Base-by-base conservation (phyloP, 331 rosid species). In the Rosa hybrid region DNA sequence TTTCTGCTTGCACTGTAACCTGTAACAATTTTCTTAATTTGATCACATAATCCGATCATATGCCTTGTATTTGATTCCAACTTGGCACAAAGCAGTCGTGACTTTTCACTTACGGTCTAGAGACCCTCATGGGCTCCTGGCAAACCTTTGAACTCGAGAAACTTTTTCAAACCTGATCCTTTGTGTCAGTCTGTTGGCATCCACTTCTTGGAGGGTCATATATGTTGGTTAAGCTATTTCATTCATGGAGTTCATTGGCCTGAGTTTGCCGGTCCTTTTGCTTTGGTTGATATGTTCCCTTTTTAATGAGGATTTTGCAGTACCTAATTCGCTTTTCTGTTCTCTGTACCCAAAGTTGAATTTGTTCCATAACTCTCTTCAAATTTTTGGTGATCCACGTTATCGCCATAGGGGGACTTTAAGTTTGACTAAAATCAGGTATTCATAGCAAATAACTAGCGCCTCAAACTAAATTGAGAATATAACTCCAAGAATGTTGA, bases 21-120 rank as follows among this genome's bases (percentile, higher is more conserved):
- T 13, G 53, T 62, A 41, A 41, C 57, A 21, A 75, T n/a, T 41
- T 44, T 34, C 44, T 50, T 8, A 64, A 4, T 64, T 64, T 64
- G 64, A 49, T 34, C n/a, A 45, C 5, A 9, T 1, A 76, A 27
- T 27, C 5, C 2, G 59, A 21, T 30, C 50, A 49, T 30, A 17
- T 76, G 27, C 59, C 56, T 76, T 76, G 59, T 5, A n/a, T 57
- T 21, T 56, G 68, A 49, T 20, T 56, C 51, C 67, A 41, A 74
- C 8, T 54, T 56, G 23, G 63, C 18, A 27, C 53, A 38, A 56
- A 12, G 53, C 46, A 7, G 11, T 56, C 4, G 2, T 10, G 16
- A 60, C 12, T 23, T 11, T 23, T 60, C 38, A 12, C 39, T 21
- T n/a, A 8, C 5, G 30, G 4, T 57, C 8, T 57, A 2, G 64